phyloP scores from a whole-genome alignment of 2,329 filamentous ascomycete genomes.

The Phyllosticta paracitricarpa region DNA sequence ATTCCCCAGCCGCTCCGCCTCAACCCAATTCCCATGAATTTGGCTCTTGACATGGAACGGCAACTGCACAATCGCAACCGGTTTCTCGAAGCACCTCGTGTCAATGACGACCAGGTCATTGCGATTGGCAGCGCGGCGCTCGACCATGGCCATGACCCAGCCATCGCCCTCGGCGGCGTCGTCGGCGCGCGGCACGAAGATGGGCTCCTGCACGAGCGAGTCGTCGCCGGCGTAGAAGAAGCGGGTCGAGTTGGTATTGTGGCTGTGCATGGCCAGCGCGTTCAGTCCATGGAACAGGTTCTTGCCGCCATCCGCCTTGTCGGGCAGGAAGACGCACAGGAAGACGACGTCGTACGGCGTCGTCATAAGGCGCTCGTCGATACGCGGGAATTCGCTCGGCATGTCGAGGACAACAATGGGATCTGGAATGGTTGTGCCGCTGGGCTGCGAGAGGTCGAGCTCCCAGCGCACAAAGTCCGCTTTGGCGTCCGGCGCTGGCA shows the following conservation, averaged over 20 bases:
- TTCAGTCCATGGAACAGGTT: conserved; percentile 16
- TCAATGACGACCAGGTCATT: conserved; percentile 28
- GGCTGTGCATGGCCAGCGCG: conserved; percentile 11
- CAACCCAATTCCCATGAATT: conserved; percentile 27
- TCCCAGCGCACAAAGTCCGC: conserved; percentile 29
- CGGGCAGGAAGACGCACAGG: conserved; percentile 21
- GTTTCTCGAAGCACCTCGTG: conserved; percentile 25
- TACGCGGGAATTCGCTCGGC: conserved; percentile 29
- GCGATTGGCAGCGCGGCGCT: conserved; percentile 19
- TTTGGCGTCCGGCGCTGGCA: conserved; percentile 22
- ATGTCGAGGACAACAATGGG: conserved; percentile 24
- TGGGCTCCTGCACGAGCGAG: conserved; percentile 40
- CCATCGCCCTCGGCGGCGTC: conserved; percentile 38
- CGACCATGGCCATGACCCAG: conserved; percentile 37
- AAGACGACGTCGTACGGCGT: conserved; percentile 22
- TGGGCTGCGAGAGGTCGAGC: conserved; percentile 21
- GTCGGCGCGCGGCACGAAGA: conserved; percentile 37
- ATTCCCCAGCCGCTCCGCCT: conserved; percentile 9
- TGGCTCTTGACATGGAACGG: conserved; percentile 23
- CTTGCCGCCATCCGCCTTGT: conserved; percentile 13
- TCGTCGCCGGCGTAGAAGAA: conserved; percentile 22
- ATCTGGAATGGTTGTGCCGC: conserved; percentile 16
- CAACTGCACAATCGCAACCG: conserved; percentile 27
- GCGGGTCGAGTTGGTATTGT: conserved; percentile 14
- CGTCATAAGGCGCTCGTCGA: conserved; percentile 32